Conservation (phyloP, 1,284 basidiomycete species). For the Ceratobasidium theobromae region DNA sequence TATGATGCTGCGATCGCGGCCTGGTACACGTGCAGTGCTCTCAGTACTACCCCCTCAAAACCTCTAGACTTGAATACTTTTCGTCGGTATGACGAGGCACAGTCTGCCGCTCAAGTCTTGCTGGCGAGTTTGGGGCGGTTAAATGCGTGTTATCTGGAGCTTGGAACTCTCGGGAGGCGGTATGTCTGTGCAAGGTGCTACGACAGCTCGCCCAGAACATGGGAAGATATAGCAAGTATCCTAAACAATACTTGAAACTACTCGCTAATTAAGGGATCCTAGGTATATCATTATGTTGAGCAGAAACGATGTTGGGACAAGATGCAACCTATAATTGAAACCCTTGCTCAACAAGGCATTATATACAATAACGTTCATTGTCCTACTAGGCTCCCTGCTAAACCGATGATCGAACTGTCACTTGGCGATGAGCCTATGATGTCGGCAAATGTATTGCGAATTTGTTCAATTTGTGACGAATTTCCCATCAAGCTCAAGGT, state of each 20-base stretch:
- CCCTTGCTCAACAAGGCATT: background rate
- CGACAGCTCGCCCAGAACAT: background rate
- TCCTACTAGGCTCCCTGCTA: background rate
- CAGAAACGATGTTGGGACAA: background rate
- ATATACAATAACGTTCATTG: background rate
- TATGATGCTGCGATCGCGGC: background rate
- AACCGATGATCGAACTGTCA: background rate
- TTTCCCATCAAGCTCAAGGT: background rate
- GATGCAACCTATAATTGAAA: background rate
- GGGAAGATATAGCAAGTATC: constrained; percentile 10
- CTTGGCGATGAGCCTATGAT: background rate
- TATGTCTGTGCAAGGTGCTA: constrained; percentile 9
- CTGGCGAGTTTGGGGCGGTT: constrained; percentile 2
- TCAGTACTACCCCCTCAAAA: background rate
- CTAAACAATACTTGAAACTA: background rate
- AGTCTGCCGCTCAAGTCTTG: background rate
- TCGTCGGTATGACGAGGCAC: background rate
- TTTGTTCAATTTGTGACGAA: background rate
- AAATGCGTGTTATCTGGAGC: constrained; percentile 8
- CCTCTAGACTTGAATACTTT: background rate
- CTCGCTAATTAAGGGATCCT: background rate
- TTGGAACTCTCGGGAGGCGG: background rate
- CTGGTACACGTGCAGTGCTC: background rate
- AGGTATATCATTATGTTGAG: background rate
- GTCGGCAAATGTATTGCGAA: background rate